These are phyloP conservation scores for Epichloe glyceriae DNA, from an alignment of 2,329 filamentous ascomycete species.

Conservation along the genomic window DNA sequence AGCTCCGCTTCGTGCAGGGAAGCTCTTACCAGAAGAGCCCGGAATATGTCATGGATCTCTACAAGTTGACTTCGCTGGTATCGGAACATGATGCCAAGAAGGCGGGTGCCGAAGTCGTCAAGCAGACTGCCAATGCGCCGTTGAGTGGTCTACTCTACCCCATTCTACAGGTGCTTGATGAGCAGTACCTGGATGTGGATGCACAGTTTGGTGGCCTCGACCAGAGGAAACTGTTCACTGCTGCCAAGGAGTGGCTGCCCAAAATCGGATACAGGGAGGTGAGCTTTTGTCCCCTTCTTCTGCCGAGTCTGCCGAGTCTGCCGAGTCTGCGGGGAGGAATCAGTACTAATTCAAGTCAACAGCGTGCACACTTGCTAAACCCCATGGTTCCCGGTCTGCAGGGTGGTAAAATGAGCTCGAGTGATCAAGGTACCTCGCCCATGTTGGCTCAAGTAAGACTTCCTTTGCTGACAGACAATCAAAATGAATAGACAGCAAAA, in stretches of 20 bases:
- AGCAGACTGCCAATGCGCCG: conserved; percentile 69
- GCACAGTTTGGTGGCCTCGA: conserved; percentile 77
- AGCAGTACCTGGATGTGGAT: conserved; percentile 79
- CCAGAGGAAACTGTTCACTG: conserved; percentile 79
- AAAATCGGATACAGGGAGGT: conserved; percentile 70
- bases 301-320: too few species aligned
- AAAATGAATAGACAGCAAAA: conserved; percentile 56
- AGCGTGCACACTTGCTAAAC: conserved; percentile 32
- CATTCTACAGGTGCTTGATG: conserved; percentile 71
- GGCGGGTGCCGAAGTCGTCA: conserved; percentile 87
- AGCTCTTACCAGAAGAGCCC: conserved; percentile 64
- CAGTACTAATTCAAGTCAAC: background rate
- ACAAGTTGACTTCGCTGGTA: conserved; percentile 57
- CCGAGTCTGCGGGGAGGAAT: background rate
- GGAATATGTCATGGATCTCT: conserved; percentile 80
- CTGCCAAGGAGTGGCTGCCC: conserved; percentile 74
- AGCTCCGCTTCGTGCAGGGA: conserved; percentile 73
- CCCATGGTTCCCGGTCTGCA: conserved; percentile 82
- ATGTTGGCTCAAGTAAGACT: background rate
- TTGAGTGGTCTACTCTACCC: conserved; percentile 37
- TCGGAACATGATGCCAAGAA: conserved; percentile 76
- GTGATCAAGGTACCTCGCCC: conserved; percentile 40
- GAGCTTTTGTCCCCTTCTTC: background rate
- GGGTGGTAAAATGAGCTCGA: conserved; percentile 78
- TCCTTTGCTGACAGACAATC: background rate